Base-by-base conservation (phyloP, 2,329 filamentous ascomycete genomes). In the Orbilia oligospora region DNA sequence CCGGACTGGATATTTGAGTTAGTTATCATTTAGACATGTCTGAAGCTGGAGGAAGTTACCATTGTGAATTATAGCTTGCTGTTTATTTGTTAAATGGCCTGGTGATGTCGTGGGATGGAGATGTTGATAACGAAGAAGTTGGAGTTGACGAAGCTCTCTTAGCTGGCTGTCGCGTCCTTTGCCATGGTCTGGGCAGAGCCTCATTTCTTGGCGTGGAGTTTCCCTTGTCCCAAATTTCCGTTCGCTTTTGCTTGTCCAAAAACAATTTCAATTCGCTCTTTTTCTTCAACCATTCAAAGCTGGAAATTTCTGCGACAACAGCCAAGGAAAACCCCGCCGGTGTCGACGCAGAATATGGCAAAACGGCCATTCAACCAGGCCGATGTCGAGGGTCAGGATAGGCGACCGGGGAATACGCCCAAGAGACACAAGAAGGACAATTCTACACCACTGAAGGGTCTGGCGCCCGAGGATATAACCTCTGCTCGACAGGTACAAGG, bases 1-100 rank as follows among this genome's bases (percentile, higher is more conserved):
- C 66, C 66, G 56, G 93, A 92, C 93, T 97, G 85, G 56, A 48
- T 27, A 24, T 22, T n/a, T 27, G 10, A 9, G 27, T 65, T 58
- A 77, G 63, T 73, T 63, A 65, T 75, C 67, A n/a, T 46, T 67
- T 48, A 33, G 56, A 10, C 12, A 20, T n/a, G 8, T 27, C 4
- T 16, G 24, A 30, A 33, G 22, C 24, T 24, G 27, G 30, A 48
- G 41, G 9, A 9, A 48, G 33, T 24, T 70, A 73, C 66, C 64
- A 79, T 71, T 38, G 51, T 67, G 70, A 55, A 49, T 12, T 66
- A 36, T 58, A n/a, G 20, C 53, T 3, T 56, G 33, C 16, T 30
- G 18, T 38, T 3, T 30, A 3, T 10, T 46, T 8, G 36, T n/a
- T n/a, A 30, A 12, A 22, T 58, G 16, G 6, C 16, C 38, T 46